Conservation (phyloP, 495 filamentous ascomycete genomes). For the Podospora anserina region DNA sequence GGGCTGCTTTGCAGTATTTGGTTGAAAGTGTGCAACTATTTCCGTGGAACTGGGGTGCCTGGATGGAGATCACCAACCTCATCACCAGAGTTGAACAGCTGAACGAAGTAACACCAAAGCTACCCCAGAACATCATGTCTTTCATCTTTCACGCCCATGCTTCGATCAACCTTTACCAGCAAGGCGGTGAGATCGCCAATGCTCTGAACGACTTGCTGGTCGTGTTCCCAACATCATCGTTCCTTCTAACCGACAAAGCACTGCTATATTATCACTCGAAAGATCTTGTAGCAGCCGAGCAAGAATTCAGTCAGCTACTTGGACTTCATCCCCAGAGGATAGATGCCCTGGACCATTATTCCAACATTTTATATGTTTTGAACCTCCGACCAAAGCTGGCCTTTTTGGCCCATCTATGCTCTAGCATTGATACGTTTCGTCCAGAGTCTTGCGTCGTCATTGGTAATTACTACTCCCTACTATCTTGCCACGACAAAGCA, state of each 20-base stretch:
- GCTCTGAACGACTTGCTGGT: slow-evolving; percentile 70
- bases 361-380: slow-evolving; percentile 95
- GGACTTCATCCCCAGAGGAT: slow-evolving; percentile 79
- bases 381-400: slow-evolving; percentile 80
- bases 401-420: slow-evolving; percentile 86
- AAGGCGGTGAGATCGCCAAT: slow-evolving; percentile 65
- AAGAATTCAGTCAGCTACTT: slow-evolving; percentile 79
- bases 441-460: slow-evolving; percentile 96
- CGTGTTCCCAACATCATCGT: slow-evolving; percentile 82
- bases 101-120: slow-evolving; percentile 49
- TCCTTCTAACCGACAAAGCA: slow-evolving; percentile 84
- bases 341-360: slow-evolving; percentile 90
- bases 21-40: slow-evolving; percentile 79
- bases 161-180: slow-evolving; percentile 87
- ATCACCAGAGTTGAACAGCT: slow-evolving; percentile 69
- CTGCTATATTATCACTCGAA: slow-evolving; percentile 91
- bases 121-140: slow-evolving; percentile 89
- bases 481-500: slow-evolving; percentile 95
- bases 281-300: slow-evolving; percentile 81
- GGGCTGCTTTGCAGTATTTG: slow-evolving; percentile 75
- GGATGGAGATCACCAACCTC: slow-evolving; percentile 82
- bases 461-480: slow-evolving; percentile 93
- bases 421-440: slow-evolving; percentile 87
- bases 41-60: slow-evolving; percentile 95
- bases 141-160: slow-evolving; percentile 89